phyloP scores from a whole-genome alignment of 768 basidiomycete species.

The Tulasnella sp. region DNA sequence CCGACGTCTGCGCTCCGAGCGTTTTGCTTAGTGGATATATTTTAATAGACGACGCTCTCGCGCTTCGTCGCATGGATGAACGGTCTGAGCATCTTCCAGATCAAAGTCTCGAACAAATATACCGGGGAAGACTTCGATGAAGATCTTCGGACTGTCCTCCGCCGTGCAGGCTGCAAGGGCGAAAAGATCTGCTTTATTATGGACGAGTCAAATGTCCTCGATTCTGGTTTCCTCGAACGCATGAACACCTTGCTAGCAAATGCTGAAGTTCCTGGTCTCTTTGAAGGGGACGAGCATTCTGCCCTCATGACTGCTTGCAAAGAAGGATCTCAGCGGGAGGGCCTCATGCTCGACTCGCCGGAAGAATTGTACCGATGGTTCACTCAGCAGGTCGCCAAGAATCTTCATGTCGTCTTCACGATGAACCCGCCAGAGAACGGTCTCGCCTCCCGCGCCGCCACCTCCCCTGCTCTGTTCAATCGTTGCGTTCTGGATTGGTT shows the following conservation, averaged over 20 bases:
- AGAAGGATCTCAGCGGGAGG: conserved; percentile 98
- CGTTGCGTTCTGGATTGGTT: conserved; percentile 99
- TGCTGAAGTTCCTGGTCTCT: conserved; percentile 99
- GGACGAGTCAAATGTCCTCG: conserved; percentile 99
- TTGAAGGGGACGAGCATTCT: conserved; percentile 98
- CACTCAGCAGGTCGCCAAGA: conserved; percentile 95
- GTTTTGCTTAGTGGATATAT: conserved; percentile 31
- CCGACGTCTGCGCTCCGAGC: not conserved
- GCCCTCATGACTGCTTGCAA: conserved; percentile 99
- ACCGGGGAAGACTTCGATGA: conserved; percentile 99
- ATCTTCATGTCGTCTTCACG: conserved; percentile 97
- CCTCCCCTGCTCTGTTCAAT: conserved; percentile 97
- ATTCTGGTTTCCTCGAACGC: conserved; percentile 98
- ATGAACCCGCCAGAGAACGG: conserved; percentile 99
- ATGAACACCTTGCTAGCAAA: conserved; percentile 99
- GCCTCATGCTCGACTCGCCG: conserved; percentile 95
- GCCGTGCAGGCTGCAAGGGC: conserved; percentile 94
- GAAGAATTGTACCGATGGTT: conserved; percentile 99
- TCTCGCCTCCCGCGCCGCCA: conserved; percentile 90
- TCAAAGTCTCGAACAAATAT: conserved; percentile 99
- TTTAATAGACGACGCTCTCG: conserved; percentile 82
- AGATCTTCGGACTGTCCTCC: conserved; percentile 89
- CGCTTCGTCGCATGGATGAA: conserved; percentile 99
- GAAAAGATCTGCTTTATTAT: conserved; percentile 99
- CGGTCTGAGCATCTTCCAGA: conserved; percentile 97